Conservation (phyloP, 257 asterid species). For the Fraxinus cuspidata region DNA sequence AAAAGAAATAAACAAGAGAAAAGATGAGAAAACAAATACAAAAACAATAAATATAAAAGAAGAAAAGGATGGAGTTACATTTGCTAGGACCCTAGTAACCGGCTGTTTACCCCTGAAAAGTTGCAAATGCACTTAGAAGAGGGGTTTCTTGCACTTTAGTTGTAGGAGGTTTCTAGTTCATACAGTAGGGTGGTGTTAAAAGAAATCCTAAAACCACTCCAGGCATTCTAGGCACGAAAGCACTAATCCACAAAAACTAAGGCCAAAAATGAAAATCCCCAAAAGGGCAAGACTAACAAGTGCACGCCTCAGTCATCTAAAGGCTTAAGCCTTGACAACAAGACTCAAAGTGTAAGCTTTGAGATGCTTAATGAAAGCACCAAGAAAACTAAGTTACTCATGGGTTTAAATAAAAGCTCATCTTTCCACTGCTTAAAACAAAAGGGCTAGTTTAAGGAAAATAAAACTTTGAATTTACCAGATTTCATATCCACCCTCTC, state of each 20-base stretch:
- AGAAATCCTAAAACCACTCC: not conserved
- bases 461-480: slow-evolving; percentile 44
- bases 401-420: no score
- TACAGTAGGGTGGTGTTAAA: not conserved
- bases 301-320: not conserved
- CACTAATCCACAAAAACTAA: not conserved
- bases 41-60: not conserved
- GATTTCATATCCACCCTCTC: slow-evolving; percentile 95
- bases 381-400: slow-evolving; percentile 5
- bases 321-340: not conserved
- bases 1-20: not conserved
- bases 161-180: not conserved
- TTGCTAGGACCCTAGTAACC: not conserved
- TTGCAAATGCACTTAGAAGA: not conserved
- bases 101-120: not conserved
- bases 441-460: not conserved
- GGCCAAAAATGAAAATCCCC: not conserved
- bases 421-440: not conserved
- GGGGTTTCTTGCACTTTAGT: not conserved
- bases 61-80: not conserved
- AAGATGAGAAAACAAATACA: not conserved
- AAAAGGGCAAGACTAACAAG: not conserved
- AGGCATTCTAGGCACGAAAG: not conserved
- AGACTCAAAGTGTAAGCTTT: not conserved
- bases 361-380: not conserved